phyloP scores from a whole-genome alignment of 2,329 filamentous ascomycete species.

The Trichothecium sympodiale region DNA sequence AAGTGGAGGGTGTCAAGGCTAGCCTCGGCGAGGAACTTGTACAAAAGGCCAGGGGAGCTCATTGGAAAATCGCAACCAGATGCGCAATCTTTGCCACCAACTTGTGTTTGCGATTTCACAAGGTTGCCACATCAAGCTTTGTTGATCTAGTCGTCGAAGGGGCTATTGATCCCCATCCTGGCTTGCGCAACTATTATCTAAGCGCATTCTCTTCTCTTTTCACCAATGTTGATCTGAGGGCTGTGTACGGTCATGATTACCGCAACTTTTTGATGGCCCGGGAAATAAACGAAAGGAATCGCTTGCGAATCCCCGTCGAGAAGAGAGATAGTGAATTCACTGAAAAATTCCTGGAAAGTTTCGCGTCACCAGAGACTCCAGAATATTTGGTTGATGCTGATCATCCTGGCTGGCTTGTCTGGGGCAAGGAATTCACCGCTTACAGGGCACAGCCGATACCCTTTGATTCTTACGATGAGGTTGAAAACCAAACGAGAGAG shows the following conservation, averaged over 20 bases:
- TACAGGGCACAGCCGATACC: slow-evolving; percentile 60
- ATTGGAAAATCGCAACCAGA: slow-evolving; percentile 92
- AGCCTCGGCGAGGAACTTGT: slow-evolving; percentile 73
- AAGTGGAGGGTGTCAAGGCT: slow-evolving; percentile 76
- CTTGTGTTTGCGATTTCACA: slow-evolving; percentile 83
- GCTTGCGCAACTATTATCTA: slow-evolving; percentile 69
- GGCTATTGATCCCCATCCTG: slow-evolving; percentile 82
- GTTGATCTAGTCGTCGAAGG: slow-evolving; percentile 74
- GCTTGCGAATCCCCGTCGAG: slow-evolving; percentile 61
- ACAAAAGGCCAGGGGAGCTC: slow-evolving; percentile 63
- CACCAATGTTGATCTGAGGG: slow-evolving; percentile 76
- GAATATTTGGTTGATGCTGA: slow-evolving; percentile 89
- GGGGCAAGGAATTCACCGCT: slow-evolving; percentile 78
- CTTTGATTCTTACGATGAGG: slow-evolving; percentile 65
- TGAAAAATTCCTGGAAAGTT: slow-evolving; percentile 62
- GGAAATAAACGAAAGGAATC: slow-evolving; percentile 61
- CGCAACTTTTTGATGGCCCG: slow-evolving; percentile 75
- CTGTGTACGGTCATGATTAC: slow-evolving; percentile 77
- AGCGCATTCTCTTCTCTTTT: slow-evolving; percentile 68
- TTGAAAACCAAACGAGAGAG: slow-evolving; percentile 61
- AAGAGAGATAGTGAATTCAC: slow-evolving; percentile 73
- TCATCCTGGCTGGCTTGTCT: slow-evolving; percentile 92
- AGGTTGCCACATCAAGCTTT: slow-evolving; percentile 69
- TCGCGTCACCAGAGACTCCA: slow-evolving; percentile 54
- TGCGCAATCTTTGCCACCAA: slow-evolving; percentile 87